Evolutionary conservation across 352 stramenopile species (phyloP), one percentile per base, ranked within the genome.

Genomic region (Phytophthora tubulina): DNA sequence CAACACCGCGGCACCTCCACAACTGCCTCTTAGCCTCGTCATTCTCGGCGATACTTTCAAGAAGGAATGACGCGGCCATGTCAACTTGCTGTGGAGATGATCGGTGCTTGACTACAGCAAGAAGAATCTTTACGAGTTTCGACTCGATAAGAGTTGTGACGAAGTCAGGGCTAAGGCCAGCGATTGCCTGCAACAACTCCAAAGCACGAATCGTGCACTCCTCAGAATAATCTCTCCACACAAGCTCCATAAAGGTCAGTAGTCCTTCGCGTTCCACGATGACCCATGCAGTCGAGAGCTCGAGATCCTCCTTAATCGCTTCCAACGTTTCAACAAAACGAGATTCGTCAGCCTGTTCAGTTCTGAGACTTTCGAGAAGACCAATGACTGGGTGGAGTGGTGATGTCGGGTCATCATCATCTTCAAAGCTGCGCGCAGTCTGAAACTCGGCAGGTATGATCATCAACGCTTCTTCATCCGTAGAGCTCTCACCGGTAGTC

Each of bases 41-140:
- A 61, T 78, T 84, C 15, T 52, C 60, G 17, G 72, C 79, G 30
- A 88, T 75, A 5, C 86, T 50, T 21, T 88, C 79, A 42, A 89
- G 67, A 14, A 89, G 63, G 17, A 89, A 83, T 3, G 77, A 85
- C 2, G 73, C 81, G 33, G 81, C 78, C n/a, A 85, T 59, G 8
- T 88, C 75, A 17, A 89, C 63, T 65, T 88, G 79, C 21, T 84
- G 70, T 2, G 78, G 70, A 56, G 76, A 77, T 11, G 73, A 75
- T 21, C 74, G 61, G 32, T 83, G 73, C 54, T 81, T 82, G 4
- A 89, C 63, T 6, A 88, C 78, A 21, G 75, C 63, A 13, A 85
- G 75, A 8, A 89, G 33, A 32, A 88, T 76, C 49, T 79, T 80
- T 13, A 89, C 76, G 15, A 81, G 67, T 49, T 84, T 82, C 8